Evolutionary conservation across 495 filamentous ascomycete species (phyloP), one percentile per base, ranked within the genome.

Genomic region (Neurospora sp.): DNA sequence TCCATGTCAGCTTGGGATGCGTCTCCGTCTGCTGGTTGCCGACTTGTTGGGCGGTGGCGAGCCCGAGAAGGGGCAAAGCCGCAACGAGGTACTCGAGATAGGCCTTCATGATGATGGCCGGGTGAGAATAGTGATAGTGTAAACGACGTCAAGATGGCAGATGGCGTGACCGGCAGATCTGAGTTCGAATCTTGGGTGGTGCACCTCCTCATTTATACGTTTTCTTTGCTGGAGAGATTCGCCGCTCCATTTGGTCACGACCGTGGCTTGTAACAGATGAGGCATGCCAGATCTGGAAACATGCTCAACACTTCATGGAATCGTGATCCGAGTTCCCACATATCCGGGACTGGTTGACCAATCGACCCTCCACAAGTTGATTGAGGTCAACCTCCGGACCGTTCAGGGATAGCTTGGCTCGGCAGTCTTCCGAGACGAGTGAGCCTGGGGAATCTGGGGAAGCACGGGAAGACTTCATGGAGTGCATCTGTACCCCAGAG

Each of bases 1-100:
- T 84, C 88, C 88, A 90, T 77, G 80, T 84, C 74, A 91, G 75
- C 76, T 85, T 83, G 70, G 90, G 90, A 74, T 91, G 89, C 12
- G 83, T 86, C 79, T 92, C 90, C 18, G 82, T 74, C 27, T 81
- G 80, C 76, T 83, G 62, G 23, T 80, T 89, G 78, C 89, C 89
- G 76, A 87, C 85, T 77, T 87, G 83, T 80, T 92, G 90, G 75
- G 80, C 83, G 70, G 72, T 44, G 39, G 73, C 78, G 18, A 81
- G 79, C 75, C 74, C 75, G 74, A 79, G 71, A 62, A 80, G 74
- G 39, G 76, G 74, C 71, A 79, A 71, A 16, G 75, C 75, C 70
- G 81, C 73, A 70, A 82, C 82, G 42, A 86, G 76, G 41, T 79
- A 79, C 49, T 77, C 66, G 62, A 80, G 73, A 20, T 76, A 78